A percentile compares a stretch with the other conserved stretches of the same genome.
Evolutionary conservation across 83 land plant genomes (phyloP).

Genomic region (Picea abies): DNA sequence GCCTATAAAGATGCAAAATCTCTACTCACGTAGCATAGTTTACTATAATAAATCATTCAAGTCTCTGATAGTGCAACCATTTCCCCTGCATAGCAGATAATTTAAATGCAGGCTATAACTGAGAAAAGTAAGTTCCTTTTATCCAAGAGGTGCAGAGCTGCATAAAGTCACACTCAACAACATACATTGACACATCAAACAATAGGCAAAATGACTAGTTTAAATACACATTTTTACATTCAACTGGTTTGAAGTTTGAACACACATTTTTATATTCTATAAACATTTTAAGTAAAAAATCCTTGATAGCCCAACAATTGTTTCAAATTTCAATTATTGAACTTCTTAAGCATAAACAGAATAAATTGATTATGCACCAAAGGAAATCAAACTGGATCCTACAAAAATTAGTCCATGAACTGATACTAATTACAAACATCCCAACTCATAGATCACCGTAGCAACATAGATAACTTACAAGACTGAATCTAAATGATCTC

Average conservation of each 20-base stretch:
- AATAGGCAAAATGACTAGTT: neutral
- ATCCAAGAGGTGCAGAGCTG: too few species aligned
- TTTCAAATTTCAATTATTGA: neutral
- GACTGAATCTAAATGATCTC: neutral
- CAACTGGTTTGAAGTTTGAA: too few species aligned
- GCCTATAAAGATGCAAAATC: too few species aligned
- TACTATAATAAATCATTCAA: too few species aligned
- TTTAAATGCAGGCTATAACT: too few species aligned
- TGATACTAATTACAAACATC: neutral
- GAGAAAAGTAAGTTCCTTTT: too few species aligned
- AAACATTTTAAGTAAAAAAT: neutral
- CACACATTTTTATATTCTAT: neutral
- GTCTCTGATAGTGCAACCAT: too few species aligned
- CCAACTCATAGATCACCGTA: neutral
- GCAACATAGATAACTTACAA: neutral
- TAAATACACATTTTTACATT: neutral
- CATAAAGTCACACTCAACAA: too few species aligned
- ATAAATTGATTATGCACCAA: neutral
- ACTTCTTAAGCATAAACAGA: neutral
- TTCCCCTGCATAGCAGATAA: too few species aligned
- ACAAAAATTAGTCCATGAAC: neutral
- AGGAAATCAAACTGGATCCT: neutral
- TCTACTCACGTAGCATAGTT: too few species aligned
- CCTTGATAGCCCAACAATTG: neutral
- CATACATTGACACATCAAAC: neutral